These are phyloP conservation scores for Rhodotorula sp. DNA, from an alignment of 1,284 basidiomycete species.

Conservation along the genomic window DNA sequence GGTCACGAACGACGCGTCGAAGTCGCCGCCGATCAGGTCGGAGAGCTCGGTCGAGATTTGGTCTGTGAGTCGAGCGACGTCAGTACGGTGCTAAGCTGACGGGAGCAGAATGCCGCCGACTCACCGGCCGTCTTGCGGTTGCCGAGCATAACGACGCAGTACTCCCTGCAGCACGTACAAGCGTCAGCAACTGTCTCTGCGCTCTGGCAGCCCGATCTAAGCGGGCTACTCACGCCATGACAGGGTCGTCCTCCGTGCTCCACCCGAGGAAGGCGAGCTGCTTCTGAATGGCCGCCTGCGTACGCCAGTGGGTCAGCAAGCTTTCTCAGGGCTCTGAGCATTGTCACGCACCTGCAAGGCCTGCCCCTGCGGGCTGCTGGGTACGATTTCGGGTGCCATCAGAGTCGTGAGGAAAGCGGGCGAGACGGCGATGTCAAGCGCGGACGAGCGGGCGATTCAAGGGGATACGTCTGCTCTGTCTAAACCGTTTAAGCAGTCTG, in stretches of 20 bases:
- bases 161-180: conserved; percentile 60
- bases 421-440: neutral
- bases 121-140: conserved; percentile 78
- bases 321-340: neutral
- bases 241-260: conserved; percentile 75
- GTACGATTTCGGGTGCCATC: conserved; percentile 30
- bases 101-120: conserved; percentile 44
- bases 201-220: neutral
- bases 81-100: neutral
- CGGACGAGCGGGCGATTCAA: neutral
- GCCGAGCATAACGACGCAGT: conserved; percentile 86
- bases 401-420: neutral
- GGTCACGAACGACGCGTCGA: conserved; percentile 72
- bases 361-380: conserved; percentile 36
- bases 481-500: neutral
- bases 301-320: neutral
- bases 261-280: conserved; percentile 73
- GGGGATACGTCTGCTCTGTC: neutral
- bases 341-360: conserved; percentile 39
- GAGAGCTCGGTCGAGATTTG: conserved; percentile 78
- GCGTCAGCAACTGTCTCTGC: neutral
- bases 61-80: conserved; percentile 53
- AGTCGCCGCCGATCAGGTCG: conserved; percentile 53
- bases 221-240: conserved; percentile 53
- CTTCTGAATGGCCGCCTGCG: conserved; percentile 72